phyloP scores from a whole-genome alignment of 1,284 basidiomycete species.

The Ustilago esculenta region DNA sequence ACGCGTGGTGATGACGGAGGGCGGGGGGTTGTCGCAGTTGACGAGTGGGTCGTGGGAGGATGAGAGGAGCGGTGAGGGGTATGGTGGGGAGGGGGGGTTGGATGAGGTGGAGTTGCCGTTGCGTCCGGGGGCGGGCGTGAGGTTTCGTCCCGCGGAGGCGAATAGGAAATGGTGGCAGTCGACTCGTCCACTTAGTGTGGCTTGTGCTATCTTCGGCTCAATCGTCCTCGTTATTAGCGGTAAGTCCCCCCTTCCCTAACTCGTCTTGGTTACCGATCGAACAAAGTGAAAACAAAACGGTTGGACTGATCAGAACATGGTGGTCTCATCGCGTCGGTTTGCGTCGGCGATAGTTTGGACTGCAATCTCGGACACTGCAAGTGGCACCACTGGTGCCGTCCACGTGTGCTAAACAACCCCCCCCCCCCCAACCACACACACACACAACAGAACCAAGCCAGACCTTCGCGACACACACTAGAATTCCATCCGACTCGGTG shows the following conservation, averaged over 20 bases:
- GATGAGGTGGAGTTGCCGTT: conserved; percentile 63
- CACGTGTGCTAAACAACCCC: conserved; percentile 37
- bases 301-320: no score
- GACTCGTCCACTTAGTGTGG: conserved; percentile 60
- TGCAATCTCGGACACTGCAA: conserved; percentile 39
- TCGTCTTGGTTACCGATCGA: no score
- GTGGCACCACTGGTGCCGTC: conserved; percentile 46
- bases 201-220: conserved; percentile 61
- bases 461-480: no score
- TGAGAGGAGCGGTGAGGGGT: no score
- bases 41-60: conserved; percentile 30
- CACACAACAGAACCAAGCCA: no score
- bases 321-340: no score
- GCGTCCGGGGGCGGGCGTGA: conserved; percentile 57
- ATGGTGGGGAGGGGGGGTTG: no score
- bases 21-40: conserved; percentile 26
- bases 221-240: conserved; percentile 59
- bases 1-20: conserved; percentile 36
- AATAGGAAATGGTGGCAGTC: conserved; percentile 63
- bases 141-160: conserved; percentile 43
- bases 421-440: no score
- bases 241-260: conserved; percentile 5
- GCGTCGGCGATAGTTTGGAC: conserved; percentile 35
- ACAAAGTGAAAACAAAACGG: no score
- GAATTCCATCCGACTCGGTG: no score